A percentile compares a stretch with the other conserved stretches of the same genome.
These are phyloP conservation scores for Meyerozyma elateridarum DNA, from an alignment of 1,139 yeast species.

Conservation along the genomic window DNA sequence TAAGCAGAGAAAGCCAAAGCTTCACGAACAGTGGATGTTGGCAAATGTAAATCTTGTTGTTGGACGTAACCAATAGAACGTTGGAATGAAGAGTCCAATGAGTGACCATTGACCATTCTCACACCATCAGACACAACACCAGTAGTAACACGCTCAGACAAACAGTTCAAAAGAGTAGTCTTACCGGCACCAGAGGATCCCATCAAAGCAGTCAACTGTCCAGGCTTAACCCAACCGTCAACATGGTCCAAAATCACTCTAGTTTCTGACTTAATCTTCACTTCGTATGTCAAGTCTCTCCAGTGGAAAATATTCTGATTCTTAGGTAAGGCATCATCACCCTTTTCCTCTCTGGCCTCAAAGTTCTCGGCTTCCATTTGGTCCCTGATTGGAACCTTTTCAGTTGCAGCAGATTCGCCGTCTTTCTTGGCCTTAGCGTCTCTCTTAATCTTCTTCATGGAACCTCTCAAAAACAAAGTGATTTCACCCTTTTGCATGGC, in stretches of 20 bases:
- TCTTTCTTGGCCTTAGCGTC: constrained; percentile 6
- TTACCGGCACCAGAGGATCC: constrained; percentile 91
- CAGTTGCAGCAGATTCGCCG: constrained; percentile 14
- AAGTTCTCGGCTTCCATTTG: constrained; percentile 12
- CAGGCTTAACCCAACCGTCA: constrained; percentile 81
- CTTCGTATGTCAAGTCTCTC: constrained; percentile 73
- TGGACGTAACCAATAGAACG: constrained; percentile 81
- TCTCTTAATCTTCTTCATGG: constrained; percentile 23
- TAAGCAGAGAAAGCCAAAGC: constrained; percentile 70
- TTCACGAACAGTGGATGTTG: constrained; percentile 76
- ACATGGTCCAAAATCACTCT: constrained; percentile 63
- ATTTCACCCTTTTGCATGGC: constrained; percentile 83
- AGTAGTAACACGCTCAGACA: constrained; percentile 73
- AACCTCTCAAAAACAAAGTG: constrained; percentile 50
- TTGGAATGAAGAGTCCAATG: constrained; percentile 69
- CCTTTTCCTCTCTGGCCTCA: constrained; percentile 7
- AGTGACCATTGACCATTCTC: constrained; percentile 68
- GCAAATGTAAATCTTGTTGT: constrained; percentile 74
- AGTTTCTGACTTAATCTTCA: constrained; percentile 59
- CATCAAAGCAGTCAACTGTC: constrained; percentile 56
- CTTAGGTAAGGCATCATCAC: constrained; percentile 3
- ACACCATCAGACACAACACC: constrained; percentile 71
- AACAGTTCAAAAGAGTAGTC: constrained; percentile 67
- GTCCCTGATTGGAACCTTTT: constrained; percentile 15
- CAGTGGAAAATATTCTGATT: constrained; percentile 58